Percentiles rank a stretch among this genome's conserved stretches.
Evolutionary conservation across 2,329 filamentous ascomycete species (phyloP).

Genomic region (Acrodontium crateriforme): DNA sequence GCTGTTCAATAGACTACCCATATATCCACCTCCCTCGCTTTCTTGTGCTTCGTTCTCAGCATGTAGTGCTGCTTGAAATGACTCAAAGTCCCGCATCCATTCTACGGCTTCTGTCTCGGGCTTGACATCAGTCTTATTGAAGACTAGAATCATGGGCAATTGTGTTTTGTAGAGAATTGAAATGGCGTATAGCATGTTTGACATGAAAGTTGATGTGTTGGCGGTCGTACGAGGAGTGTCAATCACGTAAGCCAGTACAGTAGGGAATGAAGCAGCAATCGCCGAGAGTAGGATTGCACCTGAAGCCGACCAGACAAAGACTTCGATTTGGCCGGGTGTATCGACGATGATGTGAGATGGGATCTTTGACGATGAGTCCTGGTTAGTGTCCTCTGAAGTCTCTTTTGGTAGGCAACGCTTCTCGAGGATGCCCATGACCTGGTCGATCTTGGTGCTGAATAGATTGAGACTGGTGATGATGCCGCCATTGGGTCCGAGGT

Average conservation of each 20-base stretch:
- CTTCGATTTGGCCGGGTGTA: conserved; percentile 95
- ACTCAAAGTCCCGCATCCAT: conserved; percentile 99
- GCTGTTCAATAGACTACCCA: conserved; percentile 88
- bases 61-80: conserved; percentile 75
- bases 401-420: conserved; percentile 45
- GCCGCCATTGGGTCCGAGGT: conserved; percentile 89
- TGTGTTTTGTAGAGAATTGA: conserved; percentile 98
- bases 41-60: conserved; percentile 49
- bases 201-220: conserved; percentile 96
- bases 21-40: conserved; percentile 71
- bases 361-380: too few relatives aligned
- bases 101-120: conserved; percentile 83
- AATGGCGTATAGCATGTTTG: conserved; percentile 98
- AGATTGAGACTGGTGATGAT: conserved; percentile 92
- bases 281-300: conserved; percentile 89
- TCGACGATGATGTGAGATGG: conserved; percentile 75
- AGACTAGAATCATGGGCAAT: conserved; percentile 94
- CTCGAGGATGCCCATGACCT: conserved; percentile 78
- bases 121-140: conserved; percentile 97
- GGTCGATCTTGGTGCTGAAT: conserved; percentile 95
- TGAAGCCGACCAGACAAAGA: conserved; percentile 95
- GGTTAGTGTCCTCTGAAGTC: conserved; percentile 26
- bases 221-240: conserved; percentile 89
- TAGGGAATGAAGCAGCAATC: conserved; percentile 85
- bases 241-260: conserved; percentile 93